Base-by-base conservation (phyloP, 2,329 filamentous ascomycete genomes). In the Penicillium digitatum region DNA sequence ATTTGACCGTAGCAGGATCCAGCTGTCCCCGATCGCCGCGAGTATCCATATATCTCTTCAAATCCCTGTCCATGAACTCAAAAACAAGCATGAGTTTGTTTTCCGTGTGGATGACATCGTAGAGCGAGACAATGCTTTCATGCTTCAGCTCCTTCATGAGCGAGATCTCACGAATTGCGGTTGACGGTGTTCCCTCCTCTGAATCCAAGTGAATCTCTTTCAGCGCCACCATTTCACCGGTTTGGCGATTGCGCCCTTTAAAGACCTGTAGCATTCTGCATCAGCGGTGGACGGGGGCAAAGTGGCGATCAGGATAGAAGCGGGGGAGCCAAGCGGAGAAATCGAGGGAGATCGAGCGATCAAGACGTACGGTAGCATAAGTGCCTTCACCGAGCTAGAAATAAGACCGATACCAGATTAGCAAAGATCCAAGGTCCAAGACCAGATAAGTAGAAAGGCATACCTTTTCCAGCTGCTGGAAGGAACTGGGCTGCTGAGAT, bases 61-160 rank as follows among this genome's bases (percentile, higher is more conserved):
- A 79, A 70, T 99, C 94, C 72, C 92, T 91, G 76, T 99, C 94
- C 93, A 99, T 96, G 76, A 87, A 96, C 75, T 99, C 94, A 66
- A 99, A 99, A 10, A 99, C 94, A 38, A 99, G 86, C 94, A 99
- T 99, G 55, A 99, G 85, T 75, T 99, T 99, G 78, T 97, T 99
- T 79, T 99, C 94, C 55, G 94, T 99, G 76, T 99, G 94, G 68
- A 99, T 97, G 54, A 99, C 94, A 81, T 99, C 94, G 81, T 97
- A 90, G 5, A 99, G 86, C 56, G 88, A 90, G 66, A 99, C 92
- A 63, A 99, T 97, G 72, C 96, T 97, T 73, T 96, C 92, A 76
- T 99, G 94, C 76, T 97, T 97, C 63, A 99, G 83, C 77, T 99
- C 94, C 77, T 99, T 99, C 94, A 99, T 97, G 54, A 99, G 82